Evolutionary conservation across 352 stramenopile genomes (phyloP).

Genomic region (Vaucheria bursata): DNA sequence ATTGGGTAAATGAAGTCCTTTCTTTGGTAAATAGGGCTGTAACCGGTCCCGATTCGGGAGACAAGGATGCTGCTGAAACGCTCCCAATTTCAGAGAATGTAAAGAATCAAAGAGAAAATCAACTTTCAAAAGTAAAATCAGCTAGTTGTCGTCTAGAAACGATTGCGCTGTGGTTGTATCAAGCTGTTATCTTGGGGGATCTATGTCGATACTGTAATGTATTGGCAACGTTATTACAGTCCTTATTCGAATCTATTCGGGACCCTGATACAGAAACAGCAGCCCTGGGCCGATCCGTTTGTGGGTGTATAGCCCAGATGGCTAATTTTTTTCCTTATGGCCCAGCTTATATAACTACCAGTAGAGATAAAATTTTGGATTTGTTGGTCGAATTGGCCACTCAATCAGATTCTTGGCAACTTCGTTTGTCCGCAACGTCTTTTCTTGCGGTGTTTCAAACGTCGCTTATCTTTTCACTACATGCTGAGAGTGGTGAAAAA

Average conservation of each 20-base stretch:
- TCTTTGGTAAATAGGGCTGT: not conserved
- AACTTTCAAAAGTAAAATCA: too few species aligned
- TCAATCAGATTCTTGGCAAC: constrained; percentile 15
- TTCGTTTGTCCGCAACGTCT: constrained; percentile 19
- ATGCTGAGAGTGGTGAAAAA: constrained; percentile 7
- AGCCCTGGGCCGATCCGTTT: constrained; percentile 19
- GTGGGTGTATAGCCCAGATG: not conserved
- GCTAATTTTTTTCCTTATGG: too few species aligned
- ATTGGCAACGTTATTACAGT: constrained; percentile 23
- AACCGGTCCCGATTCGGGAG: too few species aligned
- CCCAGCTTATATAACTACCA: too few species aligned
- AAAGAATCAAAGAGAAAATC: too few species aligned
- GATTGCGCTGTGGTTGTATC: constrained; percentile 32
- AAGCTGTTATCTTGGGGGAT: constrained; percentile 17
- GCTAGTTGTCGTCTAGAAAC: too few species aligned
- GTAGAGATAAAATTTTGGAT: too few species aligned
- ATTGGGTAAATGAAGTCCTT: not conserved
- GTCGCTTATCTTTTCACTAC: constrained; percentile 19
- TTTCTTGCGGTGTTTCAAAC: constrained; percentile 27
- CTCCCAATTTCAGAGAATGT: too few species aligned
- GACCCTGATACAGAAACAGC: constrained; percentile 24
- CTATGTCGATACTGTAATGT: constrained; percentile 14
- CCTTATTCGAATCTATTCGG: constrained; percentile 18
- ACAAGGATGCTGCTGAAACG: too few species aligned
- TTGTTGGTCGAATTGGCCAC: constrained; percentile 8